Conservation (phyloP, 2,329 filamentous ascomycete genomes). For the Pyrenochaeta sp. region DNA sequence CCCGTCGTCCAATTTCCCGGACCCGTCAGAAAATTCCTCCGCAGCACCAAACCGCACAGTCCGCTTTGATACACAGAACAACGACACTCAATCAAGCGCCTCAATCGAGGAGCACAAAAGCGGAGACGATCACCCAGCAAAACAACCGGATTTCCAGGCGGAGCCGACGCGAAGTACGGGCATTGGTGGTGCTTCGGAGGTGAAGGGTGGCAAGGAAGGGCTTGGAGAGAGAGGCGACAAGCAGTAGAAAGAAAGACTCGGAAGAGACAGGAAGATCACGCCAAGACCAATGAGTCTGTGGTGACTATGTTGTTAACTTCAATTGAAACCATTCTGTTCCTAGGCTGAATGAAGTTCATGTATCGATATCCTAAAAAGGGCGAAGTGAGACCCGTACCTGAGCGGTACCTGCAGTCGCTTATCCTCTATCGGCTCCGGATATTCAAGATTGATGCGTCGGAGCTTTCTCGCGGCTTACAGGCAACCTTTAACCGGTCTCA, state of each 20-base stretch:
- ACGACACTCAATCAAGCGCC: slow-evolving; percentile 42
- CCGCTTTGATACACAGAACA: slow-evolving; percentile 35
- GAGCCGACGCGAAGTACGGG: slow-evolving; percentile 44
- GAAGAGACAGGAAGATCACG: too few species aligned
- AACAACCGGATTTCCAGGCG: slow-evolving; percentile 48
- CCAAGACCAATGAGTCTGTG: background rate
- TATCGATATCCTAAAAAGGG: background rate
- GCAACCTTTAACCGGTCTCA: slow-evolving; percentile 3
- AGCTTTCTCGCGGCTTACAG: background rate
- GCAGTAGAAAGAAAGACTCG: slow-evolving; percentile 6
- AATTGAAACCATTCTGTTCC: background rate
- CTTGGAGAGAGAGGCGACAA: slow-evolving; percentile 25
- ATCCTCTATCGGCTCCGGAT: background rate
- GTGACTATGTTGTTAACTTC: background rate
- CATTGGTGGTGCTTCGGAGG: slow-evolving; percentile 36
- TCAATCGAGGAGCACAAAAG: slow-evolving; percentile 35
- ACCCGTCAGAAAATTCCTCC: slow-evolving; percentile 26
- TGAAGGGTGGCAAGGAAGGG: slow-evolving; percentile 47
- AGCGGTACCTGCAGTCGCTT: background rate
- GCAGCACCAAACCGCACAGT: slow-evolving; percentile 30
- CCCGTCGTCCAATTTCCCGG: slow-evolving; percentile 28
- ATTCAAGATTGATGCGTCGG: background rate
- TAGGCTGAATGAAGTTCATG: background rate
- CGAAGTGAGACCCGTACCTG: background rate
- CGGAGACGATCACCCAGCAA: slow-evolving; percentile 48